These are phyloP conservation scores for Apophysomyces trapeziformis DNA, from an alignment of 371 early-diverging fungal species.

Conservation along the genomic window DNA sequence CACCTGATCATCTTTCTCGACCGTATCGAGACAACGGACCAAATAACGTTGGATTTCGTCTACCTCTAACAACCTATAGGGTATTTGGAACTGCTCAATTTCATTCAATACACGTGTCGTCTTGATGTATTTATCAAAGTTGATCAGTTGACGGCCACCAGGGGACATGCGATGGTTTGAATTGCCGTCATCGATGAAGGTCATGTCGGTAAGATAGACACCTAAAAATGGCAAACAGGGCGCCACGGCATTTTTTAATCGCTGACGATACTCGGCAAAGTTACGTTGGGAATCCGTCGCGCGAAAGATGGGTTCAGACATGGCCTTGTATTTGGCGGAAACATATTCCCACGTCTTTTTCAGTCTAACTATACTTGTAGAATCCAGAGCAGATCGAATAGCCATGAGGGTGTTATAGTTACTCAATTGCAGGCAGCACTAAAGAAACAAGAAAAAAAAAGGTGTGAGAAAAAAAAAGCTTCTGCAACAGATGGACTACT, in stretches of 20 bases:
- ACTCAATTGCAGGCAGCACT: constrained; percentile 66
- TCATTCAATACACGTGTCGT: constrained; percentile 71
- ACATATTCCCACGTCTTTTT: constrained; percentile 75
- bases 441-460: constrained; percentile 1
- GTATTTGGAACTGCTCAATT: constrained; percentile 80
- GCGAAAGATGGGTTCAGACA: constrained; percentile 58
- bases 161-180: constrained; percentile 42
- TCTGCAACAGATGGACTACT: too few relatives aligned
- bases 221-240: constrained; percentile 87
- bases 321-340: constrained; percentile 54
- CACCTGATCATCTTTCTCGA: constrained; percentile 46
- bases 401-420: constrained; percentile 86
- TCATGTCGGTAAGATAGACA: constrained; percentile 87
- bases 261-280: constrained; percentile 76
- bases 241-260: constrained; percentile 62
- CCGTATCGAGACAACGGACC: constrained; percentile 34
- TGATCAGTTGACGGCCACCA: constrained; percentile 59
- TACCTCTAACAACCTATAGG: constrained; percentile 63
- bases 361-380: constrained; percentile 75
- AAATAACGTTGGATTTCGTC: constrained; percentile 57
- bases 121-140: constrained; percentile 82
- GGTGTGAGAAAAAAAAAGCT: too few relatives aligned
- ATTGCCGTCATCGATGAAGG: constrained; percentile 72
- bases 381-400: constrained; percentile 76
- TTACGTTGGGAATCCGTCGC: constrained; percentile 74